These are phyloP conservation scores for Buxus sempervirens DNA, from an alignment of 164 flowering plant genomes.

Conservation along the genomic window DNA sequence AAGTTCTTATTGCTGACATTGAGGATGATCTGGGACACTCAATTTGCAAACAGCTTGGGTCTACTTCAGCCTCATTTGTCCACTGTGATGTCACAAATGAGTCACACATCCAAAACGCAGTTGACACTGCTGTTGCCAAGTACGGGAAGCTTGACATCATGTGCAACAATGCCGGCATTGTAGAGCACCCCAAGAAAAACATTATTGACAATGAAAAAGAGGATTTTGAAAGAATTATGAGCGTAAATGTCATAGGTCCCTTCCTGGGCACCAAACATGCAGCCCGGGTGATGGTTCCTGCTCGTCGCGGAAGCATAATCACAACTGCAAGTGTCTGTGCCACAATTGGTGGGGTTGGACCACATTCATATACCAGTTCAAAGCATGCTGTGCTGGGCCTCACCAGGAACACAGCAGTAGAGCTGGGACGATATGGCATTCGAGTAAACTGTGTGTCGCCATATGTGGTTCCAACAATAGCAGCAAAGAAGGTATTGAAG, in stretches of 20 bases:
- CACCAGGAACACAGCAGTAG: slow-evolving; percentile 36
- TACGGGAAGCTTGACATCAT: slow-evolving; percentile 10
- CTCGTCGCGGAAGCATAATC: slow-evolving; percentile 28
- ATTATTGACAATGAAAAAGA: neutral
- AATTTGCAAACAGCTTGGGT: neutral
- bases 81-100: slow-evolving; percentile 29
- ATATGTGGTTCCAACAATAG: slow-evolving; percentile 26
- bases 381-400: slow-evolving; percentile 48
- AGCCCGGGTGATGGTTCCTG: slow-evolving; percentile 36
- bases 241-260: slow-evolving; percentile 1
- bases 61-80: slow-evolving; percentile 6
- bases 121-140: slow-evolving; percentile 15
- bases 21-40: neutral
- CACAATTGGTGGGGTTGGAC: slow-evolving; percentile 19
- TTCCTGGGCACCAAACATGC: slow-evolving; percentile 38
- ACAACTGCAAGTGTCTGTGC: slow-evolving; percentile 28
- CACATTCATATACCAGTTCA: slow-evolving; percentile 35
- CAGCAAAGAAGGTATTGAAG: slow-evolving; percentile 10
- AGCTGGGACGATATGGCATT: slow-evolving; percentile 48
- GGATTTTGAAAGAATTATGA: neutral
- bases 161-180: slow-evolving; percentile 9
- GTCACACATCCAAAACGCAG: slow-evolving; percentile 18
- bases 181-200: neutral
- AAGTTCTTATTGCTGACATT: slow-evolving; percentile 8
- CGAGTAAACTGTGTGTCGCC: slow-evolving; percentile 52